Evolutionary conservation across 306 rosid genomes (phyloP).

Genomic region (Vigna hirtella): DNA sequence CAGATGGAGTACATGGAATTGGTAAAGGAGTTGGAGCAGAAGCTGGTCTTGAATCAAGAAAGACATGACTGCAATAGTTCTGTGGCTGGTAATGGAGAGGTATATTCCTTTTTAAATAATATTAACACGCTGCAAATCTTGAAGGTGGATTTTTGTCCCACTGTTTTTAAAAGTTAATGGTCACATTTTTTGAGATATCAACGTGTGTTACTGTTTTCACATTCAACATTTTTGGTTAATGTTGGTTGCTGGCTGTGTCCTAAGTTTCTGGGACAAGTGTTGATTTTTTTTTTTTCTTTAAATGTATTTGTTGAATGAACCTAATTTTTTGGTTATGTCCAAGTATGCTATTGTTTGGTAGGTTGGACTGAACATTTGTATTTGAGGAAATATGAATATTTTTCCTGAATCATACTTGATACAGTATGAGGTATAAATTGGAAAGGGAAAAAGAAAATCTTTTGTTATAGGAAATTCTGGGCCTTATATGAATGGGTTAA

Average conservation of each 20-base stretch:
- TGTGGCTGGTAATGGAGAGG: slow-evolving; percentile 63
- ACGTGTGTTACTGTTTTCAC: background rate
- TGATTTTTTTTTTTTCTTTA: slow-evolving; percentile 1
- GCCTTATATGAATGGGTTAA: no score
- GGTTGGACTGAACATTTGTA: background rate
- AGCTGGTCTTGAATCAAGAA: slow-evolving; percentile 82
- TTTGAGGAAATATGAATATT: no score
- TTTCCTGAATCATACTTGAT: no score
- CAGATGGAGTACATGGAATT: slow-evolving; percentile 98
- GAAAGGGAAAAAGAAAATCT: no score
- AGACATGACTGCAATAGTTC: slow-evolving; percentile 57
- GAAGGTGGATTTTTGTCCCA: slow-evolving; percentile 16
- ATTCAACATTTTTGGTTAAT: slow-evolving; percentile 1
- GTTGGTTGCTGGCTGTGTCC: background rate
- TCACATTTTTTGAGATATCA: background rate
- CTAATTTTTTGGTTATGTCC: slow-evolving; percentile 2
- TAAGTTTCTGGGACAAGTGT: slow-evolving; percentile 14
- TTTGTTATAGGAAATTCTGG: no score
- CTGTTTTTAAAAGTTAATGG: slow-evolving; percentile 10
- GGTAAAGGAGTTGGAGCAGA: slow-evolving; percentile 94
- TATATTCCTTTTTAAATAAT: slow-evolving; percentile 54
- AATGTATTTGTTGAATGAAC: slow-evolving; percentile 24
- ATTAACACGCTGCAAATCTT: slow-evolving; percentile 15
- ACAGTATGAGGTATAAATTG: no score
- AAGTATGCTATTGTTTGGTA: slow-evolving; percentile 11